Percentiles rank a stretch among this genome's conserved stretches.
These are phyloP conservation scores for Vararia minispora DNA, from an alignment of 768 basidiomycete genomes.

Conservation along the genomic window DNA sequence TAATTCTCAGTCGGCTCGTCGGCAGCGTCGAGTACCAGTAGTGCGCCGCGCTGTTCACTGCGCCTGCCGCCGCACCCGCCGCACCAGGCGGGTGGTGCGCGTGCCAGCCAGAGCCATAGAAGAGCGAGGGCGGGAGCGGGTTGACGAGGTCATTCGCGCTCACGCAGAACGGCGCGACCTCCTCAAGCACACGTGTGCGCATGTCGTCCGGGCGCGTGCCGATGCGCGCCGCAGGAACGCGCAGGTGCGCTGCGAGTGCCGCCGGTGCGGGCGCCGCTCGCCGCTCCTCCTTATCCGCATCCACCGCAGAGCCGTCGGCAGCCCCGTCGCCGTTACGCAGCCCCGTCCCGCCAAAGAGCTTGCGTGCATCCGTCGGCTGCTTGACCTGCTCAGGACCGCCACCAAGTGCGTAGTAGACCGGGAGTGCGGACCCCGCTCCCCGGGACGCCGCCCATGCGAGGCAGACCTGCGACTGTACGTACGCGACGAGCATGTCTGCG, in stretches of 20 bases:
- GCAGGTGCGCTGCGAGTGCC: constrained; percentile 23
- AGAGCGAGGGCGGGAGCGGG: constrained; percentile 87
- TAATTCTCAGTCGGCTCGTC: constrained; percentile 71
- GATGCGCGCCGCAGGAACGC: constrained; percentile 67
- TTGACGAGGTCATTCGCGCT: constrained; percentile 98
- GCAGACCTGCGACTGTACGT: constrained; percentile 86
- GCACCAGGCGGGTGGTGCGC: constrained; percentile 50
- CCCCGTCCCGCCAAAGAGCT: constrained; percentile 79
- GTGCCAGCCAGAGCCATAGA: constrained; percentile 90
- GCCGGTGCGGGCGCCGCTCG: constrained; percentile 8
- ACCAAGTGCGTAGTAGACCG: constrained; percentile 11
- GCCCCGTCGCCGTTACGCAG: constrained; percentile 51
- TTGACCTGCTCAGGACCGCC: constrained; percentile 17
- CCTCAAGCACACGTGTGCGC: constrained; percentile 48
- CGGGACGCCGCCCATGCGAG: constrained; percentile 63
- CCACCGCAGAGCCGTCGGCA: constrained; percentile 16
- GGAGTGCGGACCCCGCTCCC: constrained; percentile 10
- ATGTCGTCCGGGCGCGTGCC: constrained; percentile 42
- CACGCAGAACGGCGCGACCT: constrained; percentile 86
- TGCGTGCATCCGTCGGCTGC: constrained; percentile 38
- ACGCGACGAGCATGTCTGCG: constrained; percentile 84
- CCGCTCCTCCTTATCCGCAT: constrained; percentile 10
- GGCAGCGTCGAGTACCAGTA: constrained; percentile 92
- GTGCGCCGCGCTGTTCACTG: constrained; percentile 55
- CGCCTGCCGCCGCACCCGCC: constrained; percentile 27